Conservation (phyloP, 192 early-diverging fungal species). For the Coemansia furcata region DNA sequence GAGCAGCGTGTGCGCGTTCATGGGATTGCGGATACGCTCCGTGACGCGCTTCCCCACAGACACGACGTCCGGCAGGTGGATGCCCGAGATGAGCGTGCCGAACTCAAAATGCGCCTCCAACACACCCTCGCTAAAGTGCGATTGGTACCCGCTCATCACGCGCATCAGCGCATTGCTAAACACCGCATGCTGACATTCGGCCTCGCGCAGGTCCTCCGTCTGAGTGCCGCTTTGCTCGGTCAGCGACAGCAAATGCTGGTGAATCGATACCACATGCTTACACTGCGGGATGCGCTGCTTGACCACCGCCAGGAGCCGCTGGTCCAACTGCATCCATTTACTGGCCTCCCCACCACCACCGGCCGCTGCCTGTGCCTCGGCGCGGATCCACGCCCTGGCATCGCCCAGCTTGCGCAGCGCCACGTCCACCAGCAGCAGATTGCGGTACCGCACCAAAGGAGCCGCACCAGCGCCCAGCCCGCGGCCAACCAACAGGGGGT, state of each 20-base stretch:
- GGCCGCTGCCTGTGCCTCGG: constrained; percentile 2
- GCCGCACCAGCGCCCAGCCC: constrained; percentile 24
- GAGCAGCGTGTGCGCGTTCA: constrained; percentile 33
- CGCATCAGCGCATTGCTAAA: constrained; percentile 34
- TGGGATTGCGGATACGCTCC: constrained; percentile 7
- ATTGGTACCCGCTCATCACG: constrained; percentile 43
- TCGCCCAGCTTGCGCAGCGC: constrained; percentile 38
- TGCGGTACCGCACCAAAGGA: constrained; percentile 44
- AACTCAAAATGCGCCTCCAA: constrained; percentile 40
- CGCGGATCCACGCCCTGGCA: constrained; percentile 23
- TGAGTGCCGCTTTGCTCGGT: background rate
- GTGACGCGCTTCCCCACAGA: background rate
- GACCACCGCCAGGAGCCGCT: constrained; percentile 27
- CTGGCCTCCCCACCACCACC: background rate
- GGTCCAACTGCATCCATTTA: constrained; percentile 26
- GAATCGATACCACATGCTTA: constrained; percentile 22
- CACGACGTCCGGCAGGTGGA: constrained; percentile 10
- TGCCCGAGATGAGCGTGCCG: constrained; percentile 27
- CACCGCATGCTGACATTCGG: constrained; percentile 20
- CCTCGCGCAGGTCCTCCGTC: constrained; percentile 6
- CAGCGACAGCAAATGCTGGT: constrained; percentile 12
- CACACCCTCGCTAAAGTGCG: constrained; percentile 33
- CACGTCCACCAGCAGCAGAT: constrained; percentile 31
- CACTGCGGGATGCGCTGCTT: constrained; percentile 46
- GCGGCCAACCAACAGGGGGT: constrained; percentile 22